These are phyloP conservation scores for Trifolium subterraneum DNA, from an alignment of 306 rosid genomes.

Conservation along the genomic window DNA sequence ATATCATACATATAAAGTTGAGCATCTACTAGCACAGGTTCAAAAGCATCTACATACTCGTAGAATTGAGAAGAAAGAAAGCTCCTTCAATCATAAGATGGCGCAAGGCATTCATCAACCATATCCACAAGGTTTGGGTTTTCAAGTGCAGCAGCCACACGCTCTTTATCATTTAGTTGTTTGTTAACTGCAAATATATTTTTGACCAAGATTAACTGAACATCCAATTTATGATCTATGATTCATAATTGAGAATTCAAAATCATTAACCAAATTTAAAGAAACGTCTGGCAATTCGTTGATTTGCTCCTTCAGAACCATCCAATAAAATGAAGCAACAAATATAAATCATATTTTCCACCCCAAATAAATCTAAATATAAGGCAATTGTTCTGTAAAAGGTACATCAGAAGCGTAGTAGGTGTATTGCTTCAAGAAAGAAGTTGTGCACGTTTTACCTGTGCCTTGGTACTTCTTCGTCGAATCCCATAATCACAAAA, in stretches of 20 bases:
- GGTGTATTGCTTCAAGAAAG: slow-evolving; percentile 30
- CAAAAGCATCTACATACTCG: slow-evolving; percentile 22
- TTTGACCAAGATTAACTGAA: neutral
- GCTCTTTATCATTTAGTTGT: slow-evolving; percentile 93
- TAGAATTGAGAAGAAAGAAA: slow-evolving; percentile 24
- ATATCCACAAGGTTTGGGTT: slow-evolving; percentile 80
- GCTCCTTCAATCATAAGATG: slow-evolving; percentile 58
- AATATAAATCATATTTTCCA: neutral
- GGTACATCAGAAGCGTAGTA: slow-evolving; percentile 16
- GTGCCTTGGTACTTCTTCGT: too few species aligned
- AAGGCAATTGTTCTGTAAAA: slow-evolving; percentile 14
- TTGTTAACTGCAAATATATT: slow-evolving; percentile 73
- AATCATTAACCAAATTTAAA: neutral
- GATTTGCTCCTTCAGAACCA: slow-evolving; percentile 10
- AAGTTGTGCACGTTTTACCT: neutral
- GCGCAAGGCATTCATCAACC: slow-evolving; percentile 96
- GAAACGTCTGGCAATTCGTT: slow-evolving; percentile 12
- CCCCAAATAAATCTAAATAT: slow-evolving; percentile 15
- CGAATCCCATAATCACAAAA: neutral
- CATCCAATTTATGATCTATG: slow-evolving; percentile 15
- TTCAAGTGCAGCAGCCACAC: slow-evolving; percentile 94
- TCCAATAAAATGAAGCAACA: slow-evolving; percentile 25
- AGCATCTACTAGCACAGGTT: slow-evolving; percentile 4
- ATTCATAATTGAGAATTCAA: slow-evolving; percentile 24
- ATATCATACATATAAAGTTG: slow-evolving; percentile 24